Base-by-base conservation (phyloP, 2,329 filamentous ascomycete genomes). In the Escovopsis sp. region DNA sequence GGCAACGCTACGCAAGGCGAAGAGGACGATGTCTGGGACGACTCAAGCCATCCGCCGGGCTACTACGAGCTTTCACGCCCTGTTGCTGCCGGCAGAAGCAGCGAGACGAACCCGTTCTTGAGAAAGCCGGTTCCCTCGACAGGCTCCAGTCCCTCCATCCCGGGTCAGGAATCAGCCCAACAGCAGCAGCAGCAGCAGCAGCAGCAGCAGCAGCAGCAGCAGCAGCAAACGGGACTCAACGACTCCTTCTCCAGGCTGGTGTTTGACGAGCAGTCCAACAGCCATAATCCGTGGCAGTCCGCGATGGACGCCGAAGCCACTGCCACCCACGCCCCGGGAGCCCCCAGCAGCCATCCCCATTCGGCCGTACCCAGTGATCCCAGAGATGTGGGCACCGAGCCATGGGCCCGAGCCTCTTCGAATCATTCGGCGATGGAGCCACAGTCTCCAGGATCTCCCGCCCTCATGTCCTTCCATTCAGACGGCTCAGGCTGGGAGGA, bases 21-120 rank as follows among this genome's bases (percentile, higher is more conserved):
- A 10, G 49, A 55, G 31, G 52, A 54, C 25, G 51, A 53, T 15
- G 49, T 44, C 4, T 57, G 54, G 55, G 45, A 47, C 31, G 51
- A 53, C 23, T 43, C 45, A 34, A 48, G 42, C 33, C 38, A 35
- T 28, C 47, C 44, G 12, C 39, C 41, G 5, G 27, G n/a, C 5
- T 39, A 25, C 11, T 25, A 25, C 11, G 21, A 25, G 21, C 21
- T 25, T 8, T 25, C 21, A 5, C 4, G 7, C 8, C 21, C 21
- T 11, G 21, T n/a, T n/a, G n/a, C 61, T 17, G 56, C 52, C 35
- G 47, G 40, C 11, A 45, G 47, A 8, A 52, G 54, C 27, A 44
- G 49, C 18, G 59, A 66, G 38, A 70, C 67, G 15, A 73, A 73
- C 35, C 69, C 69, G 0, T 73, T 73, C 48, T 44, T 59, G 16